Base-by-base conservation (phyloP, 495 filamentous ascomycete genomes). In the Neurospora sp. region DNA sequence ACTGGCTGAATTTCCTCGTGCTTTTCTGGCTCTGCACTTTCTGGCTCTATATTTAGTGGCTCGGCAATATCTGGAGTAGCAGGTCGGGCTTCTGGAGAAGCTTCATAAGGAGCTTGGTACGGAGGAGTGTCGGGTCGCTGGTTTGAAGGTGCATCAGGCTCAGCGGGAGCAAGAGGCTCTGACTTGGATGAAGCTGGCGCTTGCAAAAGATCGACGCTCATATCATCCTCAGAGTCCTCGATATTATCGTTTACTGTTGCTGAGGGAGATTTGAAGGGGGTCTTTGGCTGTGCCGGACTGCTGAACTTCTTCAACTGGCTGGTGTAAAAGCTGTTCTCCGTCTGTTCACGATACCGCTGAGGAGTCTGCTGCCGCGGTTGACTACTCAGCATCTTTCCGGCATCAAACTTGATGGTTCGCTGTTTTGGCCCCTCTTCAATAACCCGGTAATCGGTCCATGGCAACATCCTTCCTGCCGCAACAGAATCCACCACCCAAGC, bases 401-500 rank as follows among this genome's bases (percentile, higher is more conserved):
- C 88, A 59, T 90, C 87, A 74, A 97, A 91, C 42, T 76, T 80
- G 73, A 90, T 89, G 5, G 96, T 86, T 27, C 94, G 86, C 76
- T 91, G 91, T 77, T 96, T 93, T 0, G 90, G 88, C 3, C 87
- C 87, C 77, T 97, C 92, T 74, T 96, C 92, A 18, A 97, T 82
- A 20, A 97, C 89, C 41, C 92, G 87, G 77, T 92, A 99, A 6
- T 87, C 83, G 71, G 91, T 86, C 96, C 96, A 99, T 3, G 94
- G 91, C 68, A 97, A 84, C 59, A 98, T 77, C 70, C 87, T 90
- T 2, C 94, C 93, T 6, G 90, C 92, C 68, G 89, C 85, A 71
- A 98, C 87, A 78, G 94, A 96, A 73, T 98, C 96, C 11, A 93
- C 90, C 3, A 98, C 87, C 96, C 96, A 99, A 69, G 94, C 91